phyloP scores from a whole-genome alignment of 2,329 filamentous ascomycete genomes.

The Fusarium buxicola region DNA sequence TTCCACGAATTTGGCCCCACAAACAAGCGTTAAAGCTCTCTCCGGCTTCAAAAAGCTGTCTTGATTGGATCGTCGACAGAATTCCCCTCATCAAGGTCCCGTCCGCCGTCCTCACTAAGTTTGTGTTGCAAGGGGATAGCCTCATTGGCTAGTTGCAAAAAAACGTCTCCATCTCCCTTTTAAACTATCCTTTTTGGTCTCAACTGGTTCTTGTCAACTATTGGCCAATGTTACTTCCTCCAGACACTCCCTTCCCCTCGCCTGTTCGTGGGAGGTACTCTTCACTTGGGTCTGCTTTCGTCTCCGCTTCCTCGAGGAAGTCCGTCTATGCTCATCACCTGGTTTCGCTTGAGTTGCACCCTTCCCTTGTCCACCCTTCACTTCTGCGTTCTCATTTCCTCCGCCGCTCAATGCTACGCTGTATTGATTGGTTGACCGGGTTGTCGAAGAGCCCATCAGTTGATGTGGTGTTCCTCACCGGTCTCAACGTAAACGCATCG shows the following conservation, averaged over 20 bases:
- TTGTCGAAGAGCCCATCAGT: constrained; percentile 5
- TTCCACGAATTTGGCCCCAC: neutral
- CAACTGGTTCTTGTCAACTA: neutral
- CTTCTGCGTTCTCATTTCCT: neutral
- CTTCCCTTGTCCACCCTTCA: neutral
- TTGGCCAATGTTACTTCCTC: neutral
- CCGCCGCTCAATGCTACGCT: neutral
- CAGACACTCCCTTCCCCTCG: no score
- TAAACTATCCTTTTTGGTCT: neutral
- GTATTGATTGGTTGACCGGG: constrained; percentile 5
- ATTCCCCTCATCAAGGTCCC: neutral
- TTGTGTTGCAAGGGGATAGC: neutral
- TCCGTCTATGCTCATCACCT: no score
- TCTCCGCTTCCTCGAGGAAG: no score
- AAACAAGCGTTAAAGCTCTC: neutral
- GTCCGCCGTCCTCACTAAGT: no score
- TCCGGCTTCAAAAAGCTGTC: neutral
- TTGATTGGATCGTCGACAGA: neutral
- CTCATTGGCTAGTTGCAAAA: neutral
- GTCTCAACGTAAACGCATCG: neutral
- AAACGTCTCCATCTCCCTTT: neutral
- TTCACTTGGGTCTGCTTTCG: no score
- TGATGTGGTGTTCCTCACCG: neutral
- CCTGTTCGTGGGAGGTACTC: no score
- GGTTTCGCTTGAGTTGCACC: neutral